Conservation (phyloP, 257 asterid species). For the Capsicum pubescens region DNA sequence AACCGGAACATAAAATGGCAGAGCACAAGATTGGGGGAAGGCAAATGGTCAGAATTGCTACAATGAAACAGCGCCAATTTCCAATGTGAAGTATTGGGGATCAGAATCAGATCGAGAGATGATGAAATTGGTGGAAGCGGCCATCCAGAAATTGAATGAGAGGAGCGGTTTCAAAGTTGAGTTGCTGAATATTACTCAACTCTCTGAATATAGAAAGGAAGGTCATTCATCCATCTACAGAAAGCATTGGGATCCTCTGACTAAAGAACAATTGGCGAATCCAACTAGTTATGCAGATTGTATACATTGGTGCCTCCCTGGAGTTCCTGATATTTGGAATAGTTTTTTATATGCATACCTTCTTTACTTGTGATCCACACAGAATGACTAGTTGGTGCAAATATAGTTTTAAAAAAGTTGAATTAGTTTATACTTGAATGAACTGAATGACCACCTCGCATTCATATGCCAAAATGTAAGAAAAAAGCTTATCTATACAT, state of each 20-base stretch:
- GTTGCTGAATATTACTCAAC: slow-evolving; percentile 62
- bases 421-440: slow-evolving; percentile 17
- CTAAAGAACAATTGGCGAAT: slow-evolving; percentile 42
- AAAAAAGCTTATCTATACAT: neutral
- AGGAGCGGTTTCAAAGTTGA: slow-evolving; percentile 48
- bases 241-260: slow-evolving; percentile 38
- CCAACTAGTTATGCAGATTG: slow-evolving; percentile 61
- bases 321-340: slow-evolving; percentile 88
- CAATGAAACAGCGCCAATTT: slow-evolving; percentile 49
- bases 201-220: slow-evolving; percentile 69
- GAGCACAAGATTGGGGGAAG: slow-evolving; percentile 51
- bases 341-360: slow-evolving; percentile 56
- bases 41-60: slow-evolving; percentile 47
- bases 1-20: slow-evolving; percentile 25
- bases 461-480: neutral
- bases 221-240: slow-evolving; percentile 63
- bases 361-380: slow-evolving; percentile 36
- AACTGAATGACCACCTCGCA: neutral
- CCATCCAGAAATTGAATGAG: slow-evolving; percentile 40
- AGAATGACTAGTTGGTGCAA: neutral
- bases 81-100: slow-evolving; percentile 45
- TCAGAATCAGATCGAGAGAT: slow-evolving; percentile 43
- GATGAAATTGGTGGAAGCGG: slow-evolving; percentile 51
- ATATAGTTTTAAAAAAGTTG: neutral
- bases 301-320: slow-evolving; percentile 83